Evolutionary conservation across 768 basidiomycete species (phyloP).

Genomic region (Auriscalpium microsporum): DNA sequence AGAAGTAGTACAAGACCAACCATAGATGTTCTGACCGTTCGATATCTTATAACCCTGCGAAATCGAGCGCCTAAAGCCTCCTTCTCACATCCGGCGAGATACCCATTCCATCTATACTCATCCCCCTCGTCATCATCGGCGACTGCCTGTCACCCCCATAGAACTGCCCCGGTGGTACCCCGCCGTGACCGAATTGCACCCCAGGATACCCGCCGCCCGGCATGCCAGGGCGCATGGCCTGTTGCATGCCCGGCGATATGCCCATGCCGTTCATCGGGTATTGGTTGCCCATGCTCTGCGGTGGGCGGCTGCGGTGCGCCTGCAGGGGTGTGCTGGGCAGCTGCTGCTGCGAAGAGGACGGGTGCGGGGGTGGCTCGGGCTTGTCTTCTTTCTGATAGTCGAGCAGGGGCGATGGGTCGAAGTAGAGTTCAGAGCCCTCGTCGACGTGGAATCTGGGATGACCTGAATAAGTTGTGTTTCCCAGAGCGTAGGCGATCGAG

Average conservation of each 20-base stretch:
- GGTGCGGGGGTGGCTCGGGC: not conserved
- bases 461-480: no score
- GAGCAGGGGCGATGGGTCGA: conserved; percentile 43
- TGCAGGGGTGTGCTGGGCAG: conserved; percentile 15
- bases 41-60: not conserved
- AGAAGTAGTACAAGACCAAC: not conserved
- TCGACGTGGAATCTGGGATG: conserved; percentile 64
- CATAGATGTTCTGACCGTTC: no score
- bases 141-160: conserved; percentile 24
- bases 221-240: conserved; percentile 21
- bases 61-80: conserved; percentile 7
- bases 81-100: conserved; percentile 15
- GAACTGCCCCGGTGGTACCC: conserved; percentile 34
- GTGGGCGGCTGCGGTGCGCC: conserved; percentile 2
- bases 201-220: conserved; percentile 17
- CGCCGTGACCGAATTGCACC: conserved; percentile 16
- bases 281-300: conserved; percentile 7
- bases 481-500: no score
- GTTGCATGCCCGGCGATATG: conserved; percentile 9
- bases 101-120: conserved; percentile 16
- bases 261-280: conserved; percentile 13
- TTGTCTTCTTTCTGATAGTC: conserved; percentile 23
- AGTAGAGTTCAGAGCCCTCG: conserved; percentile 62
- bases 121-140: conserved; percentile 13
- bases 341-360: not conserved